Evolutionary conservation across 306 rosid genomes (phyloP).

Genomic region (Begonia loranthoides): DNA sequence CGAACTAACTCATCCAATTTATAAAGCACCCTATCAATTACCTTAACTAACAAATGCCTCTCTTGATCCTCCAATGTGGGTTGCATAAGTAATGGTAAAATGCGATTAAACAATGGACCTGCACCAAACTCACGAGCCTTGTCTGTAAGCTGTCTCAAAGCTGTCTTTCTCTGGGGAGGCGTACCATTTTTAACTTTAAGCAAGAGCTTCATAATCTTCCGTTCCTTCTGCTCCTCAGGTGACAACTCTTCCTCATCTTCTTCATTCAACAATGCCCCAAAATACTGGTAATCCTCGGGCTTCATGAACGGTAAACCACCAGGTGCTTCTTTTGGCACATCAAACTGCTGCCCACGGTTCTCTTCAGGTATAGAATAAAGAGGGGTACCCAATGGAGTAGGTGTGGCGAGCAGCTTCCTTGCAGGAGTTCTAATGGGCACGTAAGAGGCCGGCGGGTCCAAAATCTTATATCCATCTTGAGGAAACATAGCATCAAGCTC

Average conservation of each 20-base stretch:
- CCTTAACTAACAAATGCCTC: constrained; percentile 74
- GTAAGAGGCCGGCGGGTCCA: constrained; percentile 54
- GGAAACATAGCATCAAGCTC: constrained; percentile 74
- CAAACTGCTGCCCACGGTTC: constrained; percentile 74
- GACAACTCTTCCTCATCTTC: constrained; percentile 59
- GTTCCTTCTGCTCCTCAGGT: constrained; percentile 64
- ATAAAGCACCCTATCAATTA: constrained; percentile 80
- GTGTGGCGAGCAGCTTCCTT: constrained; percentile 57
- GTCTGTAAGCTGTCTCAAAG: constrained; percentile 62
- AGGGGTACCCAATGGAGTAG: constrained; percentile 61
- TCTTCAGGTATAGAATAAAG: constrained; percentile 57
- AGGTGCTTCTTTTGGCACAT: constrained; percentile 56
- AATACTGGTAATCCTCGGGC: constrained; percentile 70
- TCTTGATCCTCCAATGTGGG: constrained; percentile 76
- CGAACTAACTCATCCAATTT: constrained; percentile 91
- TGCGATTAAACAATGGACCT: constrained; percentile 64
- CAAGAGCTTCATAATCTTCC: constrained; percentile 72
- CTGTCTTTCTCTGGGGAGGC: constrained; percentile 67
- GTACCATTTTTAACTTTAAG: constrained; percentile 72
- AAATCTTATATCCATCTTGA: constrained; percentile 57
- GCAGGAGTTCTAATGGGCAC: constrained; percentile 69
- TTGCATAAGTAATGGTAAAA: constrained; percentile 66
- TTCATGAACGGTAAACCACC: constrained; percentile 71
- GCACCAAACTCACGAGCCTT: constrained; percentile 74
- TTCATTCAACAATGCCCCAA: constrained; percentile 58